Conservation (phyloP, 306 rosid species). For the Begonia loranthoides region DNA sequence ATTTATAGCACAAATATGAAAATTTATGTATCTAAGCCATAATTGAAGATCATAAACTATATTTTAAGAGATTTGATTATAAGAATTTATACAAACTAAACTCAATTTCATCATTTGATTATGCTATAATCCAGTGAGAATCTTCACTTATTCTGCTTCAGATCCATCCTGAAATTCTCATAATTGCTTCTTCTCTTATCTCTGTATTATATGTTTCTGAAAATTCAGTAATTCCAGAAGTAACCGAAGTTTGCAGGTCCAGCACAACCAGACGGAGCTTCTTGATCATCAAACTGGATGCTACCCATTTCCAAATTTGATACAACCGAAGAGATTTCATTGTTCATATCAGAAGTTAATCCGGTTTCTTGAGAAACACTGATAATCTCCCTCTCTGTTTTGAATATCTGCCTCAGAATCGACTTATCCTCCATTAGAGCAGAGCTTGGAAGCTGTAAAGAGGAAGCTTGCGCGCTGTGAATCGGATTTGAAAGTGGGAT, state of each 20-base stretch:
- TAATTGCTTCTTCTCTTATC: no score
- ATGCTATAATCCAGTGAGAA: no score
- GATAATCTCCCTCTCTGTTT: constrained; percentile 41
- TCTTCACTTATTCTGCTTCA: no score
- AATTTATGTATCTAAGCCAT: no score
- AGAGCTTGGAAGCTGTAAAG: constrained; percentile 24
- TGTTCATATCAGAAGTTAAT: constrained; percentile 37
- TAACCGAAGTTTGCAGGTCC: constrained; percentile 23
- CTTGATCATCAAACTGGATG: constrained; percentile 34
- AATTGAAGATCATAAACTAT: no score
- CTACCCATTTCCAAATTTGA: constrained; percentile 39
- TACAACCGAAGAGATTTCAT: constrained; percentile 50
- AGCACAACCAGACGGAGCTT: constrained; percentile 23
- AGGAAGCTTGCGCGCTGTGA: constrained; percentile 20
- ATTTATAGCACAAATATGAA: no score
- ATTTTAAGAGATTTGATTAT: no score
- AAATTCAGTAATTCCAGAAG: constrained; percentile 49
- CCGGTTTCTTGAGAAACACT: constrained; percentile 51
- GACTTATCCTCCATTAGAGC: constrained; percentile 37
- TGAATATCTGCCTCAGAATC: constrained; percentile 36
- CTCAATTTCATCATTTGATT: no score
- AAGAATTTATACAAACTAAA: no score
- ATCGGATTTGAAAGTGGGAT: constrained; percentile 21
- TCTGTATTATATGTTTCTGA: no score
- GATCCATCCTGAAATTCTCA: no score